Percentiles rank a stretch among this genome's conserved stretches.
phyloP scores from a whole-genome alignment of 106 monocot genomes.

The Dioscorea dumetorum region DNA sequence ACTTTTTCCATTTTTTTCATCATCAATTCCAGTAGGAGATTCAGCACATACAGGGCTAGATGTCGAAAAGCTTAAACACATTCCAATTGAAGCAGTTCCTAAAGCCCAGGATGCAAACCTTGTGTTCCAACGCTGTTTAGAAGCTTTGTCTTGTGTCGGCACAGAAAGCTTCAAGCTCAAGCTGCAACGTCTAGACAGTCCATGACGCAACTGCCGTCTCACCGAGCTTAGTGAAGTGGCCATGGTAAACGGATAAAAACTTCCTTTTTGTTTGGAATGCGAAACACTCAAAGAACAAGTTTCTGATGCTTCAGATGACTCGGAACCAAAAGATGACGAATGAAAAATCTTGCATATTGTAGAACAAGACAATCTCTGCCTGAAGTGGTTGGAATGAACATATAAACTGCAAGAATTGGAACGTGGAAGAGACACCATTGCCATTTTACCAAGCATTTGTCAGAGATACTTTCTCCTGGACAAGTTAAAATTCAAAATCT shows the following conservation, averaged over 20 bases:
- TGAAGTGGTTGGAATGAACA: constrained; percentile 25
- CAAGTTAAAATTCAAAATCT: neutral
- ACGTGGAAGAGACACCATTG: constrained; percentile 8
- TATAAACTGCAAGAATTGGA: constrained; percentile 15
- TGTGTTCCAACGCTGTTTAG: constrained; percentile 36
- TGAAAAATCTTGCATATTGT: constrained; percentile 10
- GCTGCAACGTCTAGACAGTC: constrained; percentile 21
- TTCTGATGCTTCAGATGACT: constrained; percentile 5
- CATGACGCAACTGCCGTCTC: constrained; percentile 29
- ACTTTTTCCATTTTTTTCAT: constrained; percentile 19
- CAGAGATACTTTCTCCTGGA: neutral
- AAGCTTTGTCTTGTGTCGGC: constrained; percentile 21
- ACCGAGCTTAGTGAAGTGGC: constrained; percentile 27
- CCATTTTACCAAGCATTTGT: constrained; percentile 29
- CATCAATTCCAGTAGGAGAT: constrained; percentile 20
- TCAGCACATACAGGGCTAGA: constrained; percentile 53
- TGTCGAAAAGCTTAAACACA: constrained; percentile 58
- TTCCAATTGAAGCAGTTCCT: constrained; percentile 44
- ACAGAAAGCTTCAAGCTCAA: constrained; percentile 35
- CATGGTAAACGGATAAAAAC: constrained; percentile 15
- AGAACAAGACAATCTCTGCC: constrained; percentile 10
- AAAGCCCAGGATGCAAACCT: constrained; percentile 20
- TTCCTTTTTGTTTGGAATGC: constrained; percentile 20
- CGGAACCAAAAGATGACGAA: constrained; percentile 11
- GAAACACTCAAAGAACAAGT: constrained; percentile 8